Conservation (phyloP, 441 rosid genomes). For the Jatropha multifida region DNA sequence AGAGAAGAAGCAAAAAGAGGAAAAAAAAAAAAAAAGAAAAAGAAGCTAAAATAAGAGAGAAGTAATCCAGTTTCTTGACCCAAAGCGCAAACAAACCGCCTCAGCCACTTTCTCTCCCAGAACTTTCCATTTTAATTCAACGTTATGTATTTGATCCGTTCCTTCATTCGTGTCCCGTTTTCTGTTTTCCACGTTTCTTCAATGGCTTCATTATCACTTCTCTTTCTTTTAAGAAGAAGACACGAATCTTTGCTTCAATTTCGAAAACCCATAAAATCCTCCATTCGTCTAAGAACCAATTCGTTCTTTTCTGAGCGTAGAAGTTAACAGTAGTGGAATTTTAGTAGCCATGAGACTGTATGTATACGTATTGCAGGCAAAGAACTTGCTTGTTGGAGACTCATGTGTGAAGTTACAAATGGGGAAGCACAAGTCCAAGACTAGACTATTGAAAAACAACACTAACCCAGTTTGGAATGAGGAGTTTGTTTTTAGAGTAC, state of each 20-base stretch:
- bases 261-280: not conserved
- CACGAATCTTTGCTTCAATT: conserved; percentile 1
- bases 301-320: not conserved
- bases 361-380: conserved; percentile 69
- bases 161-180: conserved; percentile 28
- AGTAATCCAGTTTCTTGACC: not conserved
- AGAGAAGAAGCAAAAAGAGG: conserved; percentile 9
- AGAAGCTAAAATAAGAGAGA: too few species aligned
- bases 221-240: conserved; percentile 9
- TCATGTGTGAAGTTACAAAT: conserved; percentile 56
- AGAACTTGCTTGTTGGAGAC: conserved; percentile 53
- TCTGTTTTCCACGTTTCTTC: conserved; percentile 38
- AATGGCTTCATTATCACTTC: conserved; percentile 13
- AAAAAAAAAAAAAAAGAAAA: not conserved
- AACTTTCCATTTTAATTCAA: not conserved
- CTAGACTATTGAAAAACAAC: conserved; percentile 42
- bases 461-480: conserved; percentile 69
- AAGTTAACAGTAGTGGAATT: not conserved
- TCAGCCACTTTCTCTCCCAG: not conserved
- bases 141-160: not conserved
- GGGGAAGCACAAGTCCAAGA: conserved; percentile 64
- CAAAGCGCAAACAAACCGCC: conserved; percentile 15
- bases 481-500: conserved; percentile 63
- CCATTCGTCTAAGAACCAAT: conserved; percentile 8
- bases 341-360: conserved; percentile 57